Base-by-base conservation (phyloP, 2,329 filamentous ascomycete genomes). In the Zymoseptoria ardabiliae region DNA sequence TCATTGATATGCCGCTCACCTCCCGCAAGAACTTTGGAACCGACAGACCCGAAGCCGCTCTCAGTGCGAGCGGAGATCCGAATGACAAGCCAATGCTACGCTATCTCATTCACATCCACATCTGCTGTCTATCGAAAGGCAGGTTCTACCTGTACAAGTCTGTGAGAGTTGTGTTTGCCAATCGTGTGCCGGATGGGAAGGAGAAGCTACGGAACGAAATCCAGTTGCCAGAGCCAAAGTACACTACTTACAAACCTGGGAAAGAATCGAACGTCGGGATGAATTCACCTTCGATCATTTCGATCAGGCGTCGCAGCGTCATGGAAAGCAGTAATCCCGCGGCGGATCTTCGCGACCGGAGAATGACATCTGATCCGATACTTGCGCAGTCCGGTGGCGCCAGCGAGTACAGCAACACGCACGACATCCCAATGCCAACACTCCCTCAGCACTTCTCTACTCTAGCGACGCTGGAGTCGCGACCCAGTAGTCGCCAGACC, bases 121-220 rank as follows among this genome's bases (percentile, higher is more conserved):
- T 99, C 59, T 97, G 93, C 75, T 93, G 88, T 68, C 88, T 91
- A 0, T 85, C 87, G 0, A 89, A 87, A 63, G 91, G 90, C 5
- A 85, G 92, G 11, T 96, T 87, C 72, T 97, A 91, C 68, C 79
- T 99, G 5, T 94, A 97, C 77, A 95, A 94, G 69, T 91, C 85
- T 67, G 89, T 97, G 60, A 86, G 94, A 13, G 90, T 97, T 41
- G 93, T 99, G 2, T 99, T 99, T 72, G 94, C 94, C 57, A 97
- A 97, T 71, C 85, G 94, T 23, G 93, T 97, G 0, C 93, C 94
- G 0, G 94, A 97, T 68, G 93, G 91, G 49, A 96, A 97, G 71
- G 93, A 97, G 74, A 93, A 88, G 70, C 80, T 99, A 48, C 83
- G 87, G 30, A 97, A 95, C 69, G 94, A 99, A 72, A 87, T 93